phyloP scores from a whole-genome alignment of 148 eudicot species.

The Agrostemma githago region DNA sequence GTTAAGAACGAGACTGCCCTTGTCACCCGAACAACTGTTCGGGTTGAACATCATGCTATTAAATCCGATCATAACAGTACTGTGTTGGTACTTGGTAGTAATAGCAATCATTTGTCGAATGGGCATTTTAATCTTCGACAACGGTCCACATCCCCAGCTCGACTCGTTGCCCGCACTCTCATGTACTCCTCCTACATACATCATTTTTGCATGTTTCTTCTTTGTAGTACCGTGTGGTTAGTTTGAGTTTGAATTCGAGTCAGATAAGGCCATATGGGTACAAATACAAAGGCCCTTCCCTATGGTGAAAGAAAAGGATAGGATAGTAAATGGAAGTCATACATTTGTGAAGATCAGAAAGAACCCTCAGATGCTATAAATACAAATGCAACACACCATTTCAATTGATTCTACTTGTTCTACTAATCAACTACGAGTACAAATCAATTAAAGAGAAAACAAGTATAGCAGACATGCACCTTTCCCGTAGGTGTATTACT shows the following conservation, averaged over 20 bases:
- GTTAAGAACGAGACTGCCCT: conserved; percentile 41
- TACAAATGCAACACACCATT: background rate
- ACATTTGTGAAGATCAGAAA: background rate
- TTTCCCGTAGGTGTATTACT: too few species aligned
- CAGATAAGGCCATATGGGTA: too few species aligned
- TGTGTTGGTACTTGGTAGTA: conserved; percentile 8
- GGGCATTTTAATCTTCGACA: conserved; percentile 61
- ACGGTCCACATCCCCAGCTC: conserved; percentile 62
- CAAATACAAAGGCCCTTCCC: background rate
- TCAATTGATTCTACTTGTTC: background rate
- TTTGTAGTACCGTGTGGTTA: too few species aligned
- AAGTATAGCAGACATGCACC: background rate
- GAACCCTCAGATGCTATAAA: background rate
- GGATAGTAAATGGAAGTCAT: background rate
- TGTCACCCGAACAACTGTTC: conserved; percentile 36
- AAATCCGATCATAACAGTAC: conserved; percentile 43
- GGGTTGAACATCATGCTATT: conserved; percentile 49
- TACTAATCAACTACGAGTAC: background rate
- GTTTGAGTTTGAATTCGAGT: too few species aligned
- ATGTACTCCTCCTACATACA: too few species aligned
- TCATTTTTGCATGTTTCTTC: too few species aligned
- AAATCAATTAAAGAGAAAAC: background rate
- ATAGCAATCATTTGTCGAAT: conserved; percentile 17
- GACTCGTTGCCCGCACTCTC: conserved; percentile 52
- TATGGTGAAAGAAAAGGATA: background rate